Evolutionary conservation across 305 asterid genomes (phyloP), one percentile per base, ranked within the genome.

Genomic region (Fraxinus angustifolia): DNA sequence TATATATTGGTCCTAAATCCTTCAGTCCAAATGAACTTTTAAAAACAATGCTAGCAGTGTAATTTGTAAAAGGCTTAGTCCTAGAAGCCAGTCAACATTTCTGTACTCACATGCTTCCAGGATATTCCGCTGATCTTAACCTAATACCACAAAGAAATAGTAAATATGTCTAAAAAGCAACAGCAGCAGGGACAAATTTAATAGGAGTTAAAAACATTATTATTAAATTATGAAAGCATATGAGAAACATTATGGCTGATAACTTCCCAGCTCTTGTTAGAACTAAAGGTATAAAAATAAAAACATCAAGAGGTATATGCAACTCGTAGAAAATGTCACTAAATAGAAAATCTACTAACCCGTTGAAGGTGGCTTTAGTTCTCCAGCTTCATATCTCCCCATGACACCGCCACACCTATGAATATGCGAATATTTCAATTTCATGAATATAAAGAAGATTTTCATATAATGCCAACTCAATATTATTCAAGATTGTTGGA

Each of bases 381-480:
- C 92, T 60, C 92, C 92, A 78, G 92, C 88, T 35, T 89, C 89
- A 81, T 89, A 89, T 75, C 86, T 89, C 7, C 92, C 92, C 89
- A 89, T 84, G 56, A 89, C 92, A 56, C 92, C 92, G 14, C 91
- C 88, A 83, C 92, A 89, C 92, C 92, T 89, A 78, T 79, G 70
- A 80, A 62, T 31, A 11, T 56, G 67, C 8, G 7, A 71, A 71
- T 19, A 78, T 75, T 58, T 58, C 68, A 58, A 73, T 75, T 68
- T 76, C 84, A 75, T 62, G 53, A 85, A 72, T 8, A 71, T n/a
- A 67, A 67, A 36, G 36, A 67, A 58, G 11, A 58, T 5, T 58
- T 58, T 58, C 16, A 6, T 33, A 34, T 16, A 36, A 34, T 71
- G 28, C 48, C 48, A 71, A 71, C 48, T 68, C 74, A 71, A 30